Conservation (phyloP, 192 early-diverging fungal genomes). For the Podila horticola region DNA sequence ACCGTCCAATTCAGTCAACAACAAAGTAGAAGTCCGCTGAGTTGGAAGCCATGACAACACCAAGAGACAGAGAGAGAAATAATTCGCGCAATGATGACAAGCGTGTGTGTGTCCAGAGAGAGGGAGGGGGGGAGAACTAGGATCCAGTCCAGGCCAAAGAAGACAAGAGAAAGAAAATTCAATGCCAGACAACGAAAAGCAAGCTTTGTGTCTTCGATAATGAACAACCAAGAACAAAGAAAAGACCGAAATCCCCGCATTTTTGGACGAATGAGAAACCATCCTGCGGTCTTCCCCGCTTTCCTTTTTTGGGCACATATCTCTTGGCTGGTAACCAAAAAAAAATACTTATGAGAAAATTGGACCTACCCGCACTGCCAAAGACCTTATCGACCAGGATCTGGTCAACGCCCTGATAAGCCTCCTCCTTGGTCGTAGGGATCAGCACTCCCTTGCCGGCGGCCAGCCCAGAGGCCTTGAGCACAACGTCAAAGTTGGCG, state of each 20-base stretch:
- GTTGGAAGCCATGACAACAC: too few relatives aligned
- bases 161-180: background rate
- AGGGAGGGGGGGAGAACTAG: background rate
- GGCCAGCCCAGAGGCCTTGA: constrained; percentile 93
- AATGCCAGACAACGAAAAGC: background rate
- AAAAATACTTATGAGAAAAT: background rate
- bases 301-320: background rate
- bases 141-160: background rate
- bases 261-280: constrained; percentile 32
- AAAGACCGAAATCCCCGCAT: constrained; percentile 44
- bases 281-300: constrained; percentile 1
- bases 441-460: constrained; percentile 98
- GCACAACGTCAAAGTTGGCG: constrained; percentile 38
- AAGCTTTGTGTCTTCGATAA: too few relatives aligned
- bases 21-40: too few relatives aligned
- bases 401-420: constrained; percentile 79
- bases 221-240: background rate
- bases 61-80: too few relatives aligned
- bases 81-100: too few relatives aligned
- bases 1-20: too few relatives aligned
- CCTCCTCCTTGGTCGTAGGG: constrained; percentile 87
- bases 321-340: background rate
- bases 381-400: constrained; percentile 95
- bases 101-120: too few relatives aligned
- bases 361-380: constrained; percentile 78